Evolutionary conservation across 192 early-diverging fungal species (phyloP), one percentile per base, ranked within the genome.

Genomic region (Backusella mclennaniae): DNA sequence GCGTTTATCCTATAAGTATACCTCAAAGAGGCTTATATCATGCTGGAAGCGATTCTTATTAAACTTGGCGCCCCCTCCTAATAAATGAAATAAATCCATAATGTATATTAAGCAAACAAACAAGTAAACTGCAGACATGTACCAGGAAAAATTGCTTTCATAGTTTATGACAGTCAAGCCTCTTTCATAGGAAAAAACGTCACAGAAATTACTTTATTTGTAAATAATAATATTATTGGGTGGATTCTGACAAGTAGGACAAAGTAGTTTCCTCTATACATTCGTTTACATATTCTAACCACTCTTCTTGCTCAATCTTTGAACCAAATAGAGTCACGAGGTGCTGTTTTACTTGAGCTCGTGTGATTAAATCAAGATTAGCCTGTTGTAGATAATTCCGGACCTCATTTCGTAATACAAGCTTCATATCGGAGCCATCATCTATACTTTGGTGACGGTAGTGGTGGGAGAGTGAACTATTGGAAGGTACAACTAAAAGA

Each of bases 51-150:
- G 89, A 59, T 85, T 86, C 75, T 91, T 93, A 85, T 99, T 91
- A 73, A 99, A 99, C 76, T 87, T 92, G 9, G 96, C 93, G 9
- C 97, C 97, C 17, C 90, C 86, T 36, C 95, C 94, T 19, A 99
- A 87, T 49, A 95, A 84, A 68, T 91, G 88, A 88, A 98, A 96
- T 75, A 98, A 83, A 85, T 97, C 95, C 89, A 92, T 90, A 12
- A 44, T 44, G 12, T 44, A 17, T 44, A 17, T 44, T 3, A 44
- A 29, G 4, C 11, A 63, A 29, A 12, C 26, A 63, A 9, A 59
- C 17, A 49, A 49, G 4, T 4, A 21, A 49, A 49, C 5, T n/a
- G n/a, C 17, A 35, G 35, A n/a, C 9, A 38, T 38, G 1, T 1
- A 6, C 33, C 14, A 69, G 19, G 6, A 19, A 69, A 12, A 41